phyloP scores from a whole-genome alignment of 1,139 yeast genomes.

The Saccharomyces hybrid region DNA sequence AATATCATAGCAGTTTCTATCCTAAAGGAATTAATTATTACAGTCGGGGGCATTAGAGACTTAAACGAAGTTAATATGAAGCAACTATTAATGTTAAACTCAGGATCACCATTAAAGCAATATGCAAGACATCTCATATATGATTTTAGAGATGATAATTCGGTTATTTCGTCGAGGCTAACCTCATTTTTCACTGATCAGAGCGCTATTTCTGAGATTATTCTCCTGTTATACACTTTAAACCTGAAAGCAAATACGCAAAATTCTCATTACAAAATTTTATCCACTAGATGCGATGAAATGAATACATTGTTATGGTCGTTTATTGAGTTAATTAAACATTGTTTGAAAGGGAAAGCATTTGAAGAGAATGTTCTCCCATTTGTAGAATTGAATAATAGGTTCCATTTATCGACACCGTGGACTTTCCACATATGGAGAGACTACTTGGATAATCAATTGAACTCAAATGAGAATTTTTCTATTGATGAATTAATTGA shows the following conservation, averaged over 20 bases:
- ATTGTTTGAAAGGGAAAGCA: slow-evolving; percentile 38
- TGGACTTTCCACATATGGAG: slow-evolving; percentile 86
- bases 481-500: slow-evolving; percentile 17
- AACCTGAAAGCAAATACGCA: slow-evolving; percentile 38
- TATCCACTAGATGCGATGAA: slow-evolving; percentile 70
- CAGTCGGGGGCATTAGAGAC: slow-evolving; percentile 80
- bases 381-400: slow-evolving; percentile 40
- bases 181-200: slow-evolving; percentile 42
- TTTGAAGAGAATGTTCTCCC: slow-evolving; percentile 40
- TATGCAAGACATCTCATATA: slow-evolving; percentile 56
- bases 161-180: slow-evolving; percentile 47
- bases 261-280: slow-evolving; percentile 58
- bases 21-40: slow-evolving; percentile 57
- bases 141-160: slow-evolving; percentile 47
- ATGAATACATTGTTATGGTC: slow-evolving; percentile 57
- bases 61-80: slow-evolving; percentile 29
- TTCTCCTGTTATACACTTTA: slow-evolving; percentile 54
- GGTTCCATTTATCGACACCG: slow-evolving; percentile 48
- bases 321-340: slow-evolving; percentile 51
- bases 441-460: slow-evolving; percentile 26
- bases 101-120: slow-evolving; percentile 53
- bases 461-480: slow-evolving; percentile 17
- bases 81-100: slow-evolving; percentile 62
- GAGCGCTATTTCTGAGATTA: slow-evolving; percentile 52
- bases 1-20: slow-evolving; percentile 63